phyloP scores from a whole-genome alignment of 768 basidiomycete genomes.

The Candolleomyces aberdarensis region DNA sequence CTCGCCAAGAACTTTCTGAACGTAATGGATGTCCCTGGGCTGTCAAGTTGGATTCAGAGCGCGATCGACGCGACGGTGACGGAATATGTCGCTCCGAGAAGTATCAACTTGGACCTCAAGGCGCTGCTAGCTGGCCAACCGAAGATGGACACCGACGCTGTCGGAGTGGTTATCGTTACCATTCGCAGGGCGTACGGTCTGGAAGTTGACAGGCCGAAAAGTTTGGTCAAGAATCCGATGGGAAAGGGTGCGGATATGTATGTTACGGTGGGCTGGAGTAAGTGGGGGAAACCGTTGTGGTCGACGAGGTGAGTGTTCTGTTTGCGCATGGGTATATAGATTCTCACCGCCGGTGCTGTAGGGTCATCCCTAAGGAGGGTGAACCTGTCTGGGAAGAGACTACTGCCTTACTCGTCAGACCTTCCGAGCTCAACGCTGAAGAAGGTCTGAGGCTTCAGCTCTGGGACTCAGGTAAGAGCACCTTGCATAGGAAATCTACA shows the following conservation, averaged over 20 bases:
- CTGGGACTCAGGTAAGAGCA: conserved; percentile 62
- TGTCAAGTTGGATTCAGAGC: conserved; percentile 66
- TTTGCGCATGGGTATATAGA: no score
- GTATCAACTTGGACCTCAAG: conserved; percentile 67
- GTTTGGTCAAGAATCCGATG: conserved; percentile 28
- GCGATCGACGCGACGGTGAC: conserved; percentile 60
- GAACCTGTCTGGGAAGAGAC: conserved; percentile 74
- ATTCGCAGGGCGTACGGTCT: conserved; percentile 59
- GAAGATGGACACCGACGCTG: conserved; percentile 60
- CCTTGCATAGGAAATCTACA: background rate
- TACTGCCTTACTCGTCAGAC: conserved; percentile 55
- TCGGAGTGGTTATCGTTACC: conserved; percentile 65
- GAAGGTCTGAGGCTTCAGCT: conserved; percentile 64
- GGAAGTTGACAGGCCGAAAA: conserved; percentile 34
- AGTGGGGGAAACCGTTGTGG: conserved; percentile 62
- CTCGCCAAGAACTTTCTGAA: conserved; percentile 63
- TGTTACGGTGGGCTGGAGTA: conserved; percentile 63
- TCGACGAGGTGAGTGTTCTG: conserved; percentile 45
- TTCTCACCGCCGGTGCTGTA: conserved; percentile 9
- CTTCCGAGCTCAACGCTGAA: conserved; percentile 62
- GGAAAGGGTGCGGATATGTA: conserved; percentile 47
- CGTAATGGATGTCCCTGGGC: conserved; percentile 72
- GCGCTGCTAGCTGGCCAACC: conserved; percentile 56
- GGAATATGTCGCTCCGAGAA: conserved; percentile 68
- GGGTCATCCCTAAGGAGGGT: conserved; percentile 60